Evolutionary conservation across 805 yeast species (phyloP).

Genomic region (Candida ulmi): DNA sequence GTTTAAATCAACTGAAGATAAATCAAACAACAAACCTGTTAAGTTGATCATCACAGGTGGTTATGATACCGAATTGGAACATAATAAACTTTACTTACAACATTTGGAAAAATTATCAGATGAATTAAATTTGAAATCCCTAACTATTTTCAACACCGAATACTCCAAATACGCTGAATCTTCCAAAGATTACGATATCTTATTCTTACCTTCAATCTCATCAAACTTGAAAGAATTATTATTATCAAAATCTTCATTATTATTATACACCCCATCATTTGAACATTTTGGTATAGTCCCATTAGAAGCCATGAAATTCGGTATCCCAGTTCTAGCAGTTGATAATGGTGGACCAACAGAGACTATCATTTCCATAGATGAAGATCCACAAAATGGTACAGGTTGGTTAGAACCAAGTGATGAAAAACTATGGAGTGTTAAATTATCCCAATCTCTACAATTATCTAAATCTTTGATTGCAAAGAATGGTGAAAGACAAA

Average conservation of each 20-base stretch:
- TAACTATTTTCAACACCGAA: constrained; percentile 34
- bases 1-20: constrained; percentile 27
- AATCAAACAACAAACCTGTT: constrained; percentile 34
- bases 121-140: constrained; percentile 36
- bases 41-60: constrained; percentile 92
- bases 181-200: constrained; percentile 35
- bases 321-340: constrained; percentile 80
- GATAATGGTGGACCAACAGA: constrained; percentile 93
- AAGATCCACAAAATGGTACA: constrained; percentile 38
- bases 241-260: constrained; percentile 47
- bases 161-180: constrained; percentile 15
- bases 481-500: constrained; percentile 26
- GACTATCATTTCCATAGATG: constrained; percentile 38
- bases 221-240: constrained; percentile 59
- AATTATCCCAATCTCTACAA: constrained; percentile 34
- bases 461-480: constrained; percentile 15
- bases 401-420: constrained; percentile 56
- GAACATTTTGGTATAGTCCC: constrained; percentile 99
- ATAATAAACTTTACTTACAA: constrained; percentile 66
- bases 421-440: constrained; percentile 48
- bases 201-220: constrained; percentile 79
- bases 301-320: constrained; percentile 83
- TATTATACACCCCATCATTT: constrained; percentile 82
- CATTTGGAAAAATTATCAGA: constrained; percentile 52
- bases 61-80: constrained; percentile 68